These are phyloP conservation scores for Candida peoriensis DNA, from an alignment of 805 yeast species.

Conservation along the genomic window DNA sequence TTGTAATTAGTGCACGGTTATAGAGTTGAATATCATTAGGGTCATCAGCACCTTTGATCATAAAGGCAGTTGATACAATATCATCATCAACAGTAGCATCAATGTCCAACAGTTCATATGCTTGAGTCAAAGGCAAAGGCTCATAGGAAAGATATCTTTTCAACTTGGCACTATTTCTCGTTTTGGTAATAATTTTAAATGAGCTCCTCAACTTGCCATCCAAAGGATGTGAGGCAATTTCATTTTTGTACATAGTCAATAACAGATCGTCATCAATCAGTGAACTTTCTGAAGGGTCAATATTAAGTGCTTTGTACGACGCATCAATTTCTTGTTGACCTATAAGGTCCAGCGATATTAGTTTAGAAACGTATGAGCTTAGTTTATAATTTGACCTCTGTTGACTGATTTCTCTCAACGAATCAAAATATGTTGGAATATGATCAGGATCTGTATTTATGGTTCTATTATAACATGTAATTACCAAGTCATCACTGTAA, in stretches of 20 bases:
- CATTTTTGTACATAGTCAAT: conserved; percentile 29
- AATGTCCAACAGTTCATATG: conserved; percentile 48
- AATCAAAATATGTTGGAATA: conserved; percentile 52
- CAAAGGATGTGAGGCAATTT: conserved; percentile 15
- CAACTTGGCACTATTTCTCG: conserved; percentile 32
- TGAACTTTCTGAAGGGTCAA: conserved; percentile 25
- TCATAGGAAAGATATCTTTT: conserved; percentile 39
- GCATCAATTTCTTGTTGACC: conserved; percentile 43
- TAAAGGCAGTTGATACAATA: conserved; percentile 69
- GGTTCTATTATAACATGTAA: conserved; percentile 40
- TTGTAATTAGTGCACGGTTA: conserved; percentile 55
- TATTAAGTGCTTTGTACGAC: conserved; percentile 32
- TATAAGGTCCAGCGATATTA: conserved; percentile 46
- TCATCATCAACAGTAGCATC: conserved; percentile 58
- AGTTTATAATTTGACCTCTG: conserved; percentile 42
- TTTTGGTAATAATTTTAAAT: conserved; percentile 32
- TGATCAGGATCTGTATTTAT: conserved; percentile 37
- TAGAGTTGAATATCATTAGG: conserved; percentile 36
- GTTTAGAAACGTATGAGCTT: conserved; percentile 37
- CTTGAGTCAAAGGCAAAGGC: conserved; percentile 41
- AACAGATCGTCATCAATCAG: conserved; percentile 25
- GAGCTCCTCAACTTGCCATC: conserved; percentile 32
- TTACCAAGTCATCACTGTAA: conserved; percentile 45
- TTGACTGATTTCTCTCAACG: conserved; percentile 47
- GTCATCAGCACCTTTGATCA: conserved; percentile 53